These are phyloP conservation scores for Irpex sp. DNA, from an alignment of 1,284 basidiomycete species.

Conservation along the genomic window DNA sequence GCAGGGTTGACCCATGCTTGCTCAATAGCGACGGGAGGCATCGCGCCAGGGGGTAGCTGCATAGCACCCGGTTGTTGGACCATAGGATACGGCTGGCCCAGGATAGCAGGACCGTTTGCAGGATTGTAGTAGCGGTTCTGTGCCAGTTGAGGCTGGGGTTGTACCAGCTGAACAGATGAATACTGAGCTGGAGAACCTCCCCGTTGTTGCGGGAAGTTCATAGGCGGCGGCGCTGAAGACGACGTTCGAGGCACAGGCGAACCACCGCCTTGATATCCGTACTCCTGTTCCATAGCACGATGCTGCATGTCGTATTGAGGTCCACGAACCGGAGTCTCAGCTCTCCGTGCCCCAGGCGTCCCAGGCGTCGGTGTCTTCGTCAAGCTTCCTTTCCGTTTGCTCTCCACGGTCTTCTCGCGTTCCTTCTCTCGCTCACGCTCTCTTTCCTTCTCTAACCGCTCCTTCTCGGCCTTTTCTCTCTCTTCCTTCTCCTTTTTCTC, in stretches of 20 bases:
- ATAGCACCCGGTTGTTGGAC: slow-evolving; percentile 14
- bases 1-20: slow-evolving; percentile 26
- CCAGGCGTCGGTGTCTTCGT: slow-evolving; percentile 52
- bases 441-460: slow-evolving; percentile 38
- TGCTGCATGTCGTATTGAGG: slow-evolving; percentile 93
- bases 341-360: slow-evolving; percentile 51
- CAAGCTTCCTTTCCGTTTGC: slow-evolving; percentile 35
- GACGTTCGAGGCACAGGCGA: slow-evolving; percentile 12
- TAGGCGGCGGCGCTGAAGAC: slow-evolving; percentile 18
- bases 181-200: slow-evolving; percentile 14
- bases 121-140: slow-evolving; percentile 28
- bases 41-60: slow-evolving; percentile 54
- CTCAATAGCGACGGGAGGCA: slow-evolving; percentile 40
- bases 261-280: slow-evolving; percentile 21
- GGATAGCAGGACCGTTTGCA: slow-evolving; percentile 23
- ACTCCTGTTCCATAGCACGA: slow-evolving; percentile 86
- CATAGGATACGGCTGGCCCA: slow-evolving; percentile 20
- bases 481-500: slow-evolving; percentile 30
- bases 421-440: slow-evolving; percentile 40
- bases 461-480: slow-evolving; percentile 37
- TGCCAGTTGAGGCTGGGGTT: slow-evolving; percentile 29
- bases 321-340: slow-evolving; percentile 82
- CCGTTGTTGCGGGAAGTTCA: slow-evolving; percentile 7
- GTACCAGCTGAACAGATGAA: slow-evolving; percentile 24
- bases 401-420: slow-evolving; percentile 33